Conservation (phyloP, 768 basidiomycete genomes). For the Coprinellus micaceus region DNA sequence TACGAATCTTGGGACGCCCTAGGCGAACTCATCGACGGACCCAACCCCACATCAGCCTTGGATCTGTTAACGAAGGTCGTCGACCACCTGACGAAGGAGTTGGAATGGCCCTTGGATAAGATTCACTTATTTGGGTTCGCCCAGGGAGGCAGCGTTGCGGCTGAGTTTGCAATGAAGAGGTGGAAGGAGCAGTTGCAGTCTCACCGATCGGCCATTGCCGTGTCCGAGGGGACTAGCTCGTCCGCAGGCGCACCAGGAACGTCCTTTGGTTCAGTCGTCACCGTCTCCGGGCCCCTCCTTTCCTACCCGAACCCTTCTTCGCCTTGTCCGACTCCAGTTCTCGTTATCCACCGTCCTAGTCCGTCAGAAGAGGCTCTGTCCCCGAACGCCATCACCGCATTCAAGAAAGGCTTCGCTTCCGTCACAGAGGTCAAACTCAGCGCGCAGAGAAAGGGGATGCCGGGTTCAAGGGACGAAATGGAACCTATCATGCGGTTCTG, state of each 20-base stretch:
- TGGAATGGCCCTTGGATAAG: constrained; percentile 60
- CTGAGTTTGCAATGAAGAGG: constrained; percentile 58
- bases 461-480: constrained; percentile 73
- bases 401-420: constrained; percentile 56
- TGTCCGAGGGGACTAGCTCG: not conserved
- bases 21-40: constrained; percentile 65
- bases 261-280: constrained; percentile 62
- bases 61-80: constrained; percentile 51
- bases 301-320: constrained; percentile 66
- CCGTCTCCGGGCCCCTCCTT: constrained; percentile 69
- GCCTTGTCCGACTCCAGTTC: constrained; percentile 55
- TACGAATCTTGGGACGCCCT: constrained; percentile 77
- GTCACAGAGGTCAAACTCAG: constrained; percentile 48
- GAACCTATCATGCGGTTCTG: constrained; percentile 83
- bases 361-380: constrained; percentile 45
- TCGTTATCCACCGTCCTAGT: constrained; percentile 53
- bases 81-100: constrained; percentile 53
- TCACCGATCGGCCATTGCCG: constrained; percentile 9
- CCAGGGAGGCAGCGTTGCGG: constrained; percentile 79
- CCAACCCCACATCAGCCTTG: constrained; percentile 71
- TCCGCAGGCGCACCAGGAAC: constrained; percentile 16
- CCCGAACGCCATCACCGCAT: constrained; percentile 42
- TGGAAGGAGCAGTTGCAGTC: constrained; percentile 41
- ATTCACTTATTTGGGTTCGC: constrained; percentile 88
- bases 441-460: constrained; percentile 61